Base-by-base conservation (phyloP, 768 basidiomycete genomes). In the Goffeauzyma gilvescens region DNA sequence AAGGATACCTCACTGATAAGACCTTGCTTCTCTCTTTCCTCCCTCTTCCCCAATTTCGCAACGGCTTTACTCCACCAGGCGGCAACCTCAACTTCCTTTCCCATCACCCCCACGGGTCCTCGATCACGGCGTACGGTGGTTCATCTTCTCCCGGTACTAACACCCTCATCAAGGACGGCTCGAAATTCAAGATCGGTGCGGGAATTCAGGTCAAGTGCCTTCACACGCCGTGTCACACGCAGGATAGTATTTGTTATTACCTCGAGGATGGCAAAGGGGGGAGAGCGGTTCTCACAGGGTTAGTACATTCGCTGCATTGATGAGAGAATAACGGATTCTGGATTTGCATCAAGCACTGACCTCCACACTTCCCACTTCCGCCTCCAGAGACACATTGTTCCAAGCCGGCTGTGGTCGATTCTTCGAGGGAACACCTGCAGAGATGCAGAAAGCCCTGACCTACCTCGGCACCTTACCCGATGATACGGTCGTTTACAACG, bases 181-280 rank as follows among this genome's bases (percentile, higher is more conserved):
- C 83, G 54, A 75, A 75, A 50, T 81, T 93, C 60, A 74, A 66
- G 23, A 57, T 95, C n/a, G 7, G 46, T 57, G 44, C 38, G 2
- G 50, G 57, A 15, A 67, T 70, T 50, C 59, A 66, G 32, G 63
- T 70, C 34, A 62, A 57, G 61, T 60, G 80, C 63, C 66, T 86
- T 18, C 78, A 81, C 20, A 87, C 83, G 1, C 83, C 86, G 1
- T 89, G 86, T 65, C 90, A 95, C 62, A 96, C 90, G 3, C 81
- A 82, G 59, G 90, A 95, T 65, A 93, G 89, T 13, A 89, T 90
- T 53, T 93, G 82, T 68, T 96, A 76, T 68, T 72, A 80, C 59
- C 72, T 76, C 42, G 83, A 79, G 24, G 66, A 70, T 42, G 51
- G 59, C 18, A 64, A 72, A 31, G 68, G 79, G 0, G 52, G 68